Evolutionary conservation across 306 rosid species (phyloP).

Genomic region (Heteromeles arbutifolia): DNA sequence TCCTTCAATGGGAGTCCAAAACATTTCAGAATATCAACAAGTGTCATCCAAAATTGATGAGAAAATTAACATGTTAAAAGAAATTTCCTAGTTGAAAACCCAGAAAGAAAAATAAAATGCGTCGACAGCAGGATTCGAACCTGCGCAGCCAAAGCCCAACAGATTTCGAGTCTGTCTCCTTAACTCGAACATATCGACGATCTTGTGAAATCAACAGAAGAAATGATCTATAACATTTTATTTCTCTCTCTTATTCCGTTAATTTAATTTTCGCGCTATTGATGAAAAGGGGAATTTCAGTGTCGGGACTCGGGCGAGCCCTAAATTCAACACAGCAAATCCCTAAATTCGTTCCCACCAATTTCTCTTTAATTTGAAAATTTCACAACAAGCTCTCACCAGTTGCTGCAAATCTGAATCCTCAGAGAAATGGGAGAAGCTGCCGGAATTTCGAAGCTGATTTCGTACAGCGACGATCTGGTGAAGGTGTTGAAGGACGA

Average conservation of each 20-base stretch:
- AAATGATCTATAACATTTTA: fast-evolving
- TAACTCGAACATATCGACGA: constrained; percentile 39
- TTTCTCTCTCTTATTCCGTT: too few relatives aligned
- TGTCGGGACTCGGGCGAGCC: too few relatives aligned
- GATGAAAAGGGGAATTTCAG: too few relatives aligned
- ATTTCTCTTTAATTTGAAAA: not conserved
- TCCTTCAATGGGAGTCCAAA: not conserved
- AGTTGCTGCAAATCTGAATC: not conserved
- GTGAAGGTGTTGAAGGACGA: constrained; percentile 37
- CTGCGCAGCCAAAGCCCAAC: constrained; percentile 41
- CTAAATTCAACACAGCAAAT: not conserved
- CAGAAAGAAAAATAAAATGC: not conserved
- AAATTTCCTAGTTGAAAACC: too few relatives aligned
- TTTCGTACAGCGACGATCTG: constrained; percentile 53
- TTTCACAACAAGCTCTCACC: not conserved
- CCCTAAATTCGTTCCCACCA: not conserved
- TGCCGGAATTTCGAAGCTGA: constrained; percentile 30
- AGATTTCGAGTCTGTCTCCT: constrained; percentile 45
- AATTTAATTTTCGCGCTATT: too few relatives aligned
- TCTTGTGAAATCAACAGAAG: fast-evolving
- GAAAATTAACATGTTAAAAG: too few relatives aligned
- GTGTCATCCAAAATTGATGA: not conserved
- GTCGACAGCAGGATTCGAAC: constrained; percentile 47
- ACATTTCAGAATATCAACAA: not conserved
- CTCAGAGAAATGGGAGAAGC: constrained; percentile 37